Conservation (phyloP, 2,329 filamentous ascomycete species). For the Apiospora kogelbergensis region DNA sequence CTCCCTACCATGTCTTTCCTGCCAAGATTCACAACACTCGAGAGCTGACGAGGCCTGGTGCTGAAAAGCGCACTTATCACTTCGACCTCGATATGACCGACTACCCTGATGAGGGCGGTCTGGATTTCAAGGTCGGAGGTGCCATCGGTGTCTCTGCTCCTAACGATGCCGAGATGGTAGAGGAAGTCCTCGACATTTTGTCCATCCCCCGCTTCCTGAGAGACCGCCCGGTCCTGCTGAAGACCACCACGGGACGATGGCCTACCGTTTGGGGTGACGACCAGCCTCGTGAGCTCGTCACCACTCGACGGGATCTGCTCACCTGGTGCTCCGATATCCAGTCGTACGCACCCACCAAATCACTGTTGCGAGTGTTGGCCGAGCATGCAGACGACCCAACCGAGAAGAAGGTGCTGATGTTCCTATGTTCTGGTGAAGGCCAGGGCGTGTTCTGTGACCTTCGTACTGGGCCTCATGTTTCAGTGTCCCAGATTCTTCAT, state of each 20-base stretch:
- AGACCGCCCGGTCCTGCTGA: conserved; percentile 78
- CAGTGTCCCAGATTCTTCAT: conserved; percentile 79
- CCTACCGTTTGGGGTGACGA: conserved; percentile 98
- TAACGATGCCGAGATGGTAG: conserved; percentile 74
- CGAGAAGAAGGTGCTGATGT: conserved; percentile 87
- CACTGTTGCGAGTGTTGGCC: conserved; percentile 78
- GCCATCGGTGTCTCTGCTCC: conserved; percentile 92
- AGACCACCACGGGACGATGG: conserved; percentile 83
- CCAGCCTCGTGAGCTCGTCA: conserved; percentile 77
- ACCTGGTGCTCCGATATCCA: conserved; percentile 96
- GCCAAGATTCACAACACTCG: conserved; percentile 84
- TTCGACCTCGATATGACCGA: conserved; percentile 96
- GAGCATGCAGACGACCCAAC: conserved; percentile 78
- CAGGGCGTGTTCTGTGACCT: conserved; percentile 93
- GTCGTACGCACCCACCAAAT: conserved; percentile 88
- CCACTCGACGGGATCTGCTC: conserved; percentile 86
- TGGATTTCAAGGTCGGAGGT: conserved; percentile 95
- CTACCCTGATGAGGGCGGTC: conserved; percentile 79
- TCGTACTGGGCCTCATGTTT: conserved; percentile 83
- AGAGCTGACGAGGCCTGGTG: conserved; percentile 82
- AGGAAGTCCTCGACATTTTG: conserved; percentile 80
- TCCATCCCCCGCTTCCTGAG: conserved; percentile 79
- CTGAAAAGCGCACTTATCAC: conserved; percentile 96
- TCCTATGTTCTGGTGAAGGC: conserved; percentile 84
- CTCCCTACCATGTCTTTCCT: conserved; percentile 87